Evolutionary conservation across 129 eudicot genomes (phyloP).

Genomic region (sunflower (Helianthus annuus)): HanXRQr2.0-SUNRISE NC_035439.2:92173117-92173616

Average conservation of each 20-base stretch:
- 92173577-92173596: slow-evolving; percentile 33
- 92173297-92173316: slow-evolving; percentile 33
- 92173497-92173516: slow-evolving; percentile 33
- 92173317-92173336: slow-evolving; percentile 29
- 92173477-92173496: slow-evolving; percentile 32
- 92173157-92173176: slow-evolving; percentile 1
- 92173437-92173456: slow-evolving; percentile 17
- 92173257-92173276: slow-evolving; percentile 22
- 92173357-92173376: slow-evolving; percentile 22
- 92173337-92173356: slow-evolving; percentile 27
- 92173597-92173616: slow-evolving; percentile 39
- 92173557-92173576: slow-evolving; percentile 21
- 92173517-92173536: slow-evolving; percentile 38
- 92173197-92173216: neutral
- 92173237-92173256: neutral
- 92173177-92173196: slow-evolving; percentile 6
- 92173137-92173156: neutral
- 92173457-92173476: slow-evolving; percentile 23
- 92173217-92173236: neutral
- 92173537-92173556: slow-evolving; percentile 30
- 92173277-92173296: slow-evolving; percentile 37
- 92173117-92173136: neutral
- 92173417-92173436: slow-evolving; percentile 22
- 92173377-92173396: slow-evolving; percentile 17
- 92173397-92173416: neutral